These are phyloP conservation scores for Lentinula sp. DNA, from an alignment of 768 basidiomycete species.

Conservation along the genomic window DNA sequence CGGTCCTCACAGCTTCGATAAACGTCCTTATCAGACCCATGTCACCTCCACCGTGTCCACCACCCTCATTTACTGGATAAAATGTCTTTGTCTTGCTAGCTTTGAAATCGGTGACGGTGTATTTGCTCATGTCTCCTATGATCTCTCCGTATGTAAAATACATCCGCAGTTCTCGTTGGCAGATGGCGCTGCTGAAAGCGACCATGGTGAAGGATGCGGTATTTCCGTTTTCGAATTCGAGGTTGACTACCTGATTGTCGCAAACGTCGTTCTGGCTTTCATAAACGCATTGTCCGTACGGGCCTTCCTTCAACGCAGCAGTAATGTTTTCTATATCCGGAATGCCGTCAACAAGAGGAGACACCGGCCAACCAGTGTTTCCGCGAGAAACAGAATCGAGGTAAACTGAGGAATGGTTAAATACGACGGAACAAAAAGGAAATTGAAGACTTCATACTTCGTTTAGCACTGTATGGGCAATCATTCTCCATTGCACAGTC, in stretches of 20 bases:
- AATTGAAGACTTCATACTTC: conserved; percentile 38
- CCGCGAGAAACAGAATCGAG: conserved; percentile 63
- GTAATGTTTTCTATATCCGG: conserved; percentile 86
- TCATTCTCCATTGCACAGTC: conserved; percentile 68
- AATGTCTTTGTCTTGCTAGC: conserved; percentile 38
- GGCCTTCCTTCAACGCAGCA: conserved; percentile 58
- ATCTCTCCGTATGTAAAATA: conserved; percentile 88
- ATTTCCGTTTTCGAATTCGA: conserved; percentile 76
- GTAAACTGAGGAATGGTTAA: conserved; percentile 50
- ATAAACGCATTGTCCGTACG: conserved; percentile 83
- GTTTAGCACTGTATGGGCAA: conserved; percentile 86
- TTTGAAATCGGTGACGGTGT: conserved; percentile 75
- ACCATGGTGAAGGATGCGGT: conserved; percentile 90
- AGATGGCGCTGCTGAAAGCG: conserved; percentile 73
- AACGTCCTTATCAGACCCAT: conserved; percentile 69
- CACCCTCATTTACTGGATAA: conserved; percentile 50
- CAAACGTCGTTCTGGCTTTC: conserved; percentile 82
- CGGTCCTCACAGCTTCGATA: conserved; percentile 64
- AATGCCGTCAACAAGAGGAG: conserved; percentile 67
- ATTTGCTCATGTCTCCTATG: conserved; percentile 76
- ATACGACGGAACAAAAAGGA: not conserved
- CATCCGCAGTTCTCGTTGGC: conserved; percentile 76
- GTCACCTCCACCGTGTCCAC: conserved; percentile 84
- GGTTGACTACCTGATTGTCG: conserved; percentile 87
- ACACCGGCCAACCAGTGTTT: conserved; percentile 56